Base-by-base conservation (phyloP, 306 rosid species). In the Ceratonia siliqua region DNA sequence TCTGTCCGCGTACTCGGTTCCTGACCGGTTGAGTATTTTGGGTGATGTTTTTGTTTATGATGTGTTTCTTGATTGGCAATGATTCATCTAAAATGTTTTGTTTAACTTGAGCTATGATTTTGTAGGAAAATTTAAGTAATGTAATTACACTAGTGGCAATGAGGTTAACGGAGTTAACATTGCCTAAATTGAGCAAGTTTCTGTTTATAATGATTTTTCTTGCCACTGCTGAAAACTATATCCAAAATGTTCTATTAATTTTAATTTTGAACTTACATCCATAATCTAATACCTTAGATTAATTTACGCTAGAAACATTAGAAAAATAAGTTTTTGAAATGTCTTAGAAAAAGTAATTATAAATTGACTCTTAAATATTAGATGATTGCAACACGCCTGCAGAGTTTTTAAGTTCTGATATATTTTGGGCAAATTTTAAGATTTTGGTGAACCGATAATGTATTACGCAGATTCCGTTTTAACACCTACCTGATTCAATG, bases 61-160 rank as follows among this genome's bases (percentile, higher is more conserved):
- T 21, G 70, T 5, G 6, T 79, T 64, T 32, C 68, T 70, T 64
- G 33, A 45, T 27, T 53, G 56, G 68, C 5, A 5, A 46, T 48
- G 62, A 32, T 32, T 67, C 43, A 41, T 46, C 20, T 62, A 68
- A 25, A 20, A 22, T 54, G 24, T 13, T 1, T 8, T 36, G 27
- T 35, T 78, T 4, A 18, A 13, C 2, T 30, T 62, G 12, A 41
- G 27, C 2, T 30, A 13, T 36, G 62, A 67, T 77, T 59, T 78
- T 61, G 9, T 72, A 24, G 39, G 73, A 61, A 30, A 45, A 28
- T 72, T 54, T 18, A 53, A 63, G 78, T 6, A 32, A 55, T 79
- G 1, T 35, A 73, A 28, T 55, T 45, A 24, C 53, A 18, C 24
- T 35, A 35, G 18, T 11, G 24, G 20, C 56, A 65, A 49, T 30